Evolutionary conservation across 805 yeast genomes (phyloP).

Genomic region (Nakazawaea pomicola): DNA sequence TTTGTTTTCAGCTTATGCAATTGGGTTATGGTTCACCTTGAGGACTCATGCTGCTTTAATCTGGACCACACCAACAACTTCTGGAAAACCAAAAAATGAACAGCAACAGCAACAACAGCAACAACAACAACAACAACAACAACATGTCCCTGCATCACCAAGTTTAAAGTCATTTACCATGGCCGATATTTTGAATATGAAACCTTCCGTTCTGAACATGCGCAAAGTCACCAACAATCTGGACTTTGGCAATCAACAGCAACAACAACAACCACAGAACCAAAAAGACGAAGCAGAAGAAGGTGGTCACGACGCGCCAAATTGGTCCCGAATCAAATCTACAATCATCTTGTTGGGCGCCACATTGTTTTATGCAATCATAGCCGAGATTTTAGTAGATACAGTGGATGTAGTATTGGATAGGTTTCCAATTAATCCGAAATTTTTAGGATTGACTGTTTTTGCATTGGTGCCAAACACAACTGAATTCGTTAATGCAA

Average conservation of each 20-base stretch:
- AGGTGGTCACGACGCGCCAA: conserved; percentile 95
- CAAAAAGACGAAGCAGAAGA: conserved; percentile 25
- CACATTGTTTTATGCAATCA: conserved; percentile 82
- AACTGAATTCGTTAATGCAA: conserved; percentile 94
- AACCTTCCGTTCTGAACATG: conserved; percentile 4
- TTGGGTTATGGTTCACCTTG: conserved; percentile 89
- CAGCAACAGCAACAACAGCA: neutral
- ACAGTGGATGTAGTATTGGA: conserved; percentile 84
- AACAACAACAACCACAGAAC: conserved; percentile 9
- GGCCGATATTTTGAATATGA: conserved; percentile 4
- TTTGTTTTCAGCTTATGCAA: conserved; percentile 75
- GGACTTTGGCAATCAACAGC: conserved; percentile 14
- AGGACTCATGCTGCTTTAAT: conserved; percentile 95
- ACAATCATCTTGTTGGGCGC: conserved; percentile 78
- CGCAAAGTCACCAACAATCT: conserved; percentile 6
- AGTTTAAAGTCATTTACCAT: conserved; percentile 12
- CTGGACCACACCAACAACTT: conserved; percentile 69
- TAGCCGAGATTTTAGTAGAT: conserved; percentile 91
- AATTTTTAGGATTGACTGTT: conserved; percentile 86
- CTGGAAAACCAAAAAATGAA: conserved; percentile 26
- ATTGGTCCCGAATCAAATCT: conserved; percentile 88
- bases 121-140: conserved; percentile 1
- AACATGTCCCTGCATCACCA: conserved; percentile 7
- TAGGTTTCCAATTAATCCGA: conserved; percentile 79
- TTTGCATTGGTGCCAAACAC: conserved; percentile 97